Conservation (phyloP, 2,329 filamentous ascomycete genomes). For the Cercospora sp. region DNA sequence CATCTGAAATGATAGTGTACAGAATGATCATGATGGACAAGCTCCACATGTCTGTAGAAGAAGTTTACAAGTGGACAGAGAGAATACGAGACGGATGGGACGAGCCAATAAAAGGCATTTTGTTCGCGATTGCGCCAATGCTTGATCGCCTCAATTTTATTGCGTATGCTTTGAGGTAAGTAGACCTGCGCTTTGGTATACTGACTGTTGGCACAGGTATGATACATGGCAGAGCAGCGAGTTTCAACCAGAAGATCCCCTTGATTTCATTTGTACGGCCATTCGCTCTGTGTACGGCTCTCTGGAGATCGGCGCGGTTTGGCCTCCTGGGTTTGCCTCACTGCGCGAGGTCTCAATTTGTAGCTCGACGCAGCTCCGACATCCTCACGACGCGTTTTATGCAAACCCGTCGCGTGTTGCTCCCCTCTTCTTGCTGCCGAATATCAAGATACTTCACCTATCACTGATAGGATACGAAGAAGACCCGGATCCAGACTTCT, state of each 20-base stretch:
- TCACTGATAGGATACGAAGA: constrained; percentile 18
- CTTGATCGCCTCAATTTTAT: constrained; percentile 25
- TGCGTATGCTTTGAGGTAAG: not conserved
- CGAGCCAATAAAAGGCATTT: constrained; percentile 24
- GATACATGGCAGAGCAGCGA: constrained; percentile 2
- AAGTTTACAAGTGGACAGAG: constrained; percentile 13
- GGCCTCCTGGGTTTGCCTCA: constrained; percentile 22
- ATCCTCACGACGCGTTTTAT: constrained; percentile 24
- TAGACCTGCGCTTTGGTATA: too few species aligned
- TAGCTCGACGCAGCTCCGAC: constrained; percentile 14
- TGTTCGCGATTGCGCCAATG: constrained; percentile 18
- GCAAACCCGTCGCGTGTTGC: constrained; percentile 16
- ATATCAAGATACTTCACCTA: constrained; percentile 23
- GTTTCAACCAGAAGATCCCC: constrained; percentile 2
- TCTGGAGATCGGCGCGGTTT: not conserved
- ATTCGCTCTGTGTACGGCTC: constrained; percentile 3
- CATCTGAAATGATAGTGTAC: constrained; percentile 10
- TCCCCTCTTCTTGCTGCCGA: constrained; percentile 22
- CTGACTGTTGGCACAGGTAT: constrained; percentile 2
- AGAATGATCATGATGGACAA: constrained; percentile 12
- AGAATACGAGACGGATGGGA: constrained; percentile 18
- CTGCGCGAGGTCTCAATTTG: constrained; percentile 24
- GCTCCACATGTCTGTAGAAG: constrained; percentile 8
- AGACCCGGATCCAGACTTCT: constrained; percentile 8
- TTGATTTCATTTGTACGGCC: not conserved